phyloP scores from a whole-genome alignment of 31 red algal species.

The Odonthalia washingtoniensis region DNA sequence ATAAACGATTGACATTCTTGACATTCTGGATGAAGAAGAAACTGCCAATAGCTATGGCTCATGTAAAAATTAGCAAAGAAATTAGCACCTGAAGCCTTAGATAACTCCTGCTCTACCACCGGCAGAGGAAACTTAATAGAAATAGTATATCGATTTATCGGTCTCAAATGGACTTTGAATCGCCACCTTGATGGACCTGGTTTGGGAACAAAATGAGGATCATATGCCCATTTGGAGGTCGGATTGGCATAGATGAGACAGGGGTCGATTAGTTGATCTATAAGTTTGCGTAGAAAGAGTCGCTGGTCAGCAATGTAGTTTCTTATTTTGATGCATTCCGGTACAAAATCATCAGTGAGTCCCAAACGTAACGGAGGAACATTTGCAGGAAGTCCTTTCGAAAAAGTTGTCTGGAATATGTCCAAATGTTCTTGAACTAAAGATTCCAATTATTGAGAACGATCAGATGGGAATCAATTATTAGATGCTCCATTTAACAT shows the following conservation, averaged over 20 bases:
- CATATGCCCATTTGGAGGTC: conserved; percentile 30
- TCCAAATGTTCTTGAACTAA: background rate
- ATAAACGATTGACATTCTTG: conserved; percentile 19
- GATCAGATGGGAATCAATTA: background rate
- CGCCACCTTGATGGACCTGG: background rate
- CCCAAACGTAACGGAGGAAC: background rate
- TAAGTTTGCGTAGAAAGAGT: background rate
- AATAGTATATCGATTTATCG: background rate
- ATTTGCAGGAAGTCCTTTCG: background rate
- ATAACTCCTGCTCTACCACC: background rate
- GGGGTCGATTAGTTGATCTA: background rate
- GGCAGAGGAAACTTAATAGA: background rate
- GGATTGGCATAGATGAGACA: conserved; percentile 13
- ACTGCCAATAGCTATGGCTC: conserved; percentile 22
- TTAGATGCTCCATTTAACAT: background rate
- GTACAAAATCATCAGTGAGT: background rate
- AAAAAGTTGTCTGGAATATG: conserved; percentile 5
- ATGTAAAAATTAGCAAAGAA: conserved; percentile 23
- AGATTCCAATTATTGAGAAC: background rate
- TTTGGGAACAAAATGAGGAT: conserved; percentile 9
- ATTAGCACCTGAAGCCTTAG: background rate
- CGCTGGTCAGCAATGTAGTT: conserved; percentile 2
- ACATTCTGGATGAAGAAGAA: background rate
- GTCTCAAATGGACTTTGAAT: background rate
- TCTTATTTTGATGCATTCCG: background rate